Conservation (phyloP, 108 stramenopile genomes). For the Nitzschia inconspicua region DNA sequence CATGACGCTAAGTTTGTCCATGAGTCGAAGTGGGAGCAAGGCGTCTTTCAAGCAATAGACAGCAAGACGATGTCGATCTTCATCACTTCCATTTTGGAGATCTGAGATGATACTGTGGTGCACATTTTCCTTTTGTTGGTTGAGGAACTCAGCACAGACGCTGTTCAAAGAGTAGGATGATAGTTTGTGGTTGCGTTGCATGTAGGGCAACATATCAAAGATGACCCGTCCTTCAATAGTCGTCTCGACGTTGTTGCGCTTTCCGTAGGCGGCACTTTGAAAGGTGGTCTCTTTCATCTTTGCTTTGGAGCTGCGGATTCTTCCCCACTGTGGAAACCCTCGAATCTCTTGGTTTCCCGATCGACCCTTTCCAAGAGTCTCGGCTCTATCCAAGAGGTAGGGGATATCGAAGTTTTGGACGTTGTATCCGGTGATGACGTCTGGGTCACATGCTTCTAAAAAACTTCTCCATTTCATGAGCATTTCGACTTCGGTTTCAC, state of each 20-base stretch:
- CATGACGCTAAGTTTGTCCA: constrained; percentile 96
- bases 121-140: constrained; percentile 99
- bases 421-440: constrained; percentile 95
- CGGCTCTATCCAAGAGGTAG: constrained; percentile 96
- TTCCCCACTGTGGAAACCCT: constrained; percentile 86
- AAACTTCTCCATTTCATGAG: constrained; percentile 92
- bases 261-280: constrained; percentile 94
- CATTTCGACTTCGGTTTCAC: constrained; percentile 90
- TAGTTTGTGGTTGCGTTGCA: constrained; percentile 99
- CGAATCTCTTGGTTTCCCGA: constrained; percentile 33
- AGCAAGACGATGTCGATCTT: constrained; percentile 96
- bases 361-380: constrained; percentile 55
- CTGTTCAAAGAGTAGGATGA: constrained; percentile 95
- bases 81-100: constrained; percentile 94
- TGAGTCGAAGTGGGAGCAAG: constrained; percentile 89
- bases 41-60: constrained; percentile 99
- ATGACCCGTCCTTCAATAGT: constrained; percentile 96
- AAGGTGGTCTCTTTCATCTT: constrained; percentile 96
- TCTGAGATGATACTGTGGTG: constrained; percentile 99
- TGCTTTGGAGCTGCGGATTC: constrained; percentile 76
- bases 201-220: constrained; percentile 99
- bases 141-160: constrained; percentile 96
- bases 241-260: constrained; percentile 94
- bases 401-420: constrained; percentile 98
- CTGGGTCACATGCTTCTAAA: constrained; percentile 90